Evolutionary conservation across 148 eudicot species (phyloP).

Genomic region (Diospyros kaki): DNA sequence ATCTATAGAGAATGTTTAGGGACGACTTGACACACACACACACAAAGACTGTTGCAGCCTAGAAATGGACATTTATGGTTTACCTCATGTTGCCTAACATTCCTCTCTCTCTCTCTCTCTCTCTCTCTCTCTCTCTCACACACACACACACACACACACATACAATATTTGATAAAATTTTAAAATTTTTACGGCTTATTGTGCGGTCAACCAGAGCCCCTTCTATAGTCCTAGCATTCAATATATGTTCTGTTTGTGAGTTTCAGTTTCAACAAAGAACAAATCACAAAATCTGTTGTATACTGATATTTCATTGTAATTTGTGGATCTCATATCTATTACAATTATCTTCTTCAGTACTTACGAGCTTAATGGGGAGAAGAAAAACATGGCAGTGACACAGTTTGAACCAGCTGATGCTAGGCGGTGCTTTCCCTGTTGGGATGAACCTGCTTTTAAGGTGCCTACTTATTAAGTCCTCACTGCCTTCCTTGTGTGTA

Average conservation of each 20-base stretch:
- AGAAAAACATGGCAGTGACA: conserved; percentile 94
- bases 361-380: conserved; percentile 74
- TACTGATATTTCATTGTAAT: neutral
- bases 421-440: conserved; percentile 93
- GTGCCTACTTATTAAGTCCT: conserved; percentile 16
- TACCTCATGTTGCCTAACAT: no score
- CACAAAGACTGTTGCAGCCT: no score
- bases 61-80: no score
- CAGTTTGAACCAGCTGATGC: conserved; percentile 99
- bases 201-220: no score
- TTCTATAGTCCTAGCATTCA: no score
- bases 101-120: no score
- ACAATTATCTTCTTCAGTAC: conserved; percentile 34
- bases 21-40: no score
- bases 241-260: neutral
- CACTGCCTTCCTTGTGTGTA: neutral
- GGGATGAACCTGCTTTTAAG: conserved; percentile 99
- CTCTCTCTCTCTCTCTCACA: no score
- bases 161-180: no score
- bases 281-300: neutral
- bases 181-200: no score
- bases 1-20: no score
- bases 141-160: no score
- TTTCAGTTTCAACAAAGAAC: neutral
- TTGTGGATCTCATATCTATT: neutral